Evolutionary conservation across 192 early-diverging fungal genomes (phyloP), one percentile per base, ranked within the genome.

Genomic region (Phycomyces nitens): DNA sequence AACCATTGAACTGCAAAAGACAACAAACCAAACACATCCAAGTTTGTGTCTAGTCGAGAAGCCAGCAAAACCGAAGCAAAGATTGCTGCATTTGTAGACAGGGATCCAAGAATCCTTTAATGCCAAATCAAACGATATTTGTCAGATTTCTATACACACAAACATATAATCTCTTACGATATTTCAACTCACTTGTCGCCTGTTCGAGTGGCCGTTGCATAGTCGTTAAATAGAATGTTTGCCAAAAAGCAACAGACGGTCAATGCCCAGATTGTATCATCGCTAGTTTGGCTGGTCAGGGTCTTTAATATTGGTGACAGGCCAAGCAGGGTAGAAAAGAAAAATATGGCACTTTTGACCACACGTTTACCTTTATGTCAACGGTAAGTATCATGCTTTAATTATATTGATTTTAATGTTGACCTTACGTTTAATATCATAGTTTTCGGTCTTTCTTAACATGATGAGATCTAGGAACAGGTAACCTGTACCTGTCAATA

Each of bases 11-110:
- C 84, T 21, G 94, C 91, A 80, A 93, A 89, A 0, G 87, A 76
- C 77, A 97, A 77, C 55, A 99, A 82, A 0, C 86, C 88, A 80
- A 93, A 96, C 0, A 96, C 95, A 72, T 89, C 82, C n/a, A 86
- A 58, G 64, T 96, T 91, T 58, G 86, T 89, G 56, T 83, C 34
- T 20, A 99, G 78, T 54, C 92, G 80, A 2, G 95, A 97, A 0
- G 94, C 93, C 18, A 99, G 74, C 10, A 99, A 77, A 0, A 97
- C 93, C 14, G 92, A 92, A 0, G 94, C 95, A 72, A 96, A 95
- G 43, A 97, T 91, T 11, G 93, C 95, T 0, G 94, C 93, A 71
- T 97, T 99, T 24, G 96, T 90, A n/a, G 94, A 94, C n/a, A 97
- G 78, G 2, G 94, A 94, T 21, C 94, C 94, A 0, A 95, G 94